phyloP scores from a whole-genome alignment of 2,329 filamentous ascomycete genomes.

The Xylariaceae sp. region DNA sequence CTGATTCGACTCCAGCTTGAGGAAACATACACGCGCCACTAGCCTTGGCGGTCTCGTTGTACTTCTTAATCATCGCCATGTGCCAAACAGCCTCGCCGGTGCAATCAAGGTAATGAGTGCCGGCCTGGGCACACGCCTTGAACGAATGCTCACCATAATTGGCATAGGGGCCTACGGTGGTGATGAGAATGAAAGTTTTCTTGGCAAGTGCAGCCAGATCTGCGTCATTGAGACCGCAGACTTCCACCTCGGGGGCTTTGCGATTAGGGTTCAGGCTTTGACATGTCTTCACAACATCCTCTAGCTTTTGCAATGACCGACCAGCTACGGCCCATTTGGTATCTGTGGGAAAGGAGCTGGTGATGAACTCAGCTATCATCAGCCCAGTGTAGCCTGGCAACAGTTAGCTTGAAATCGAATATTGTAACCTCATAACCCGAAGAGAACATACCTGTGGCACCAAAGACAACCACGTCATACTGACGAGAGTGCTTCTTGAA shows the following conservation, averaged over 20 bases:
- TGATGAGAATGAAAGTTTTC: slow-evolving; percentile 63
- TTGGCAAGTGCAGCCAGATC: slow-evolving; percentile 58
- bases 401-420: slow-evolving; percentile 6
- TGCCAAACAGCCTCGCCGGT: slow-evolving; percentile 68
- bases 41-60: slow-evolving; percentile 58
- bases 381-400: slow-evolving; percentile 42
- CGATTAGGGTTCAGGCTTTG: slow-evolving; percentile 73
- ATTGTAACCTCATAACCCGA: neutral
- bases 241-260: slow-evolving; percentile 55
- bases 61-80: slow-evolving; percentile 65
- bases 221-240: slow-evolving; percentile 54
- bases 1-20: slow-evolving; percentile 68
- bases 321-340: slow-evolving; percentile 44
- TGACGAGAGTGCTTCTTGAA: slow-evolving; percentile 58
- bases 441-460: slow-evolving; percentile 57
- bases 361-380: slow-evolving; percentile 43
- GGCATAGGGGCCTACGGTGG: slow-evolving; percentile 66
- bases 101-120: slow-evolving; percentile 70
- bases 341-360: slow-evolving; percentile 39
- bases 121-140: slow-evolving; percentile 66
- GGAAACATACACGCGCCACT: slow-evolving; percentile 66
- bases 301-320: slow-evolving; percentile 61
- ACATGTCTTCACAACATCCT: slow-evolving; percentile 70
- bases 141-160: slow-evolving; percentile 64
- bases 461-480: slow-evolving; percentile 65